Evolutionary conservation across 768 basidiomycete genomes (phyloP), one percentile per base, ranked within the genome.

Genomic region (Agrocybe pediades): DNA sequence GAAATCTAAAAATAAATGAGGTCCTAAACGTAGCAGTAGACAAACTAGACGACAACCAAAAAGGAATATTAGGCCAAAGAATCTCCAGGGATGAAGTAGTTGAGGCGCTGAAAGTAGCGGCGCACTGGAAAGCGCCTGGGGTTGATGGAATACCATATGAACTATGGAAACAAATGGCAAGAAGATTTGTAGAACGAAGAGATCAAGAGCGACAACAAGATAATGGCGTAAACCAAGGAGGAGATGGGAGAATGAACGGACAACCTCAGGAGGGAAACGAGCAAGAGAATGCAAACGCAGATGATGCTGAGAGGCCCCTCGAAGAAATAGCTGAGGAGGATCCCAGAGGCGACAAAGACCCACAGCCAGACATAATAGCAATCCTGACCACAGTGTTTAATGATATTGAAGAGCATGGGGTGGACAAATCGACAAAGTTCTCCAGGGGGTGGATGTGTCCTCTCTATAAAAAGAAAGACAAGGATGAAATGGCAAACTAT

Each of bases 401-500:
- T 13, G 65, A 76, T 30, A 75, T 76, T 0, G 49, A 68, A 49
- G 1, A 13, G 1, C 5, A 70, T 48, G 69, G 75, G 0, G 5
- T 68, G 0, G 46, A 3, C 0, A 2, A 16, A 1, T 1, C 8
- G 0, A 60, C 67, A 0, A 3, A 13, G 0, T 79, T 74, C 46
- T 20, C 66, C 0, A 44, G 63, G 6, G 77, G 76, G 0, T 71
- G 68, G 71, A 69, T 73, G 62, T 71, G 72, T 63, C 74, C 72
- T 0, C 41, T 79, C 0, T 77, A 73, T 49, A 80, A 80, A 39
- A 78, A 79, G 27, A 70, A 67, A 11, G 69, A 73, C 13, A 47
- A 40, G 6, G 49, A 33, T 0, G 51, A 69, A 0, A 73, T 75
- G 23, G 33, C 33, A 13, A 58, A 58, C 44, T 58, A 58, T 26